phyloP scores from a whole-genome alignment of 352 stramenopile species.

The Phytophthora hybrid region DNA sequence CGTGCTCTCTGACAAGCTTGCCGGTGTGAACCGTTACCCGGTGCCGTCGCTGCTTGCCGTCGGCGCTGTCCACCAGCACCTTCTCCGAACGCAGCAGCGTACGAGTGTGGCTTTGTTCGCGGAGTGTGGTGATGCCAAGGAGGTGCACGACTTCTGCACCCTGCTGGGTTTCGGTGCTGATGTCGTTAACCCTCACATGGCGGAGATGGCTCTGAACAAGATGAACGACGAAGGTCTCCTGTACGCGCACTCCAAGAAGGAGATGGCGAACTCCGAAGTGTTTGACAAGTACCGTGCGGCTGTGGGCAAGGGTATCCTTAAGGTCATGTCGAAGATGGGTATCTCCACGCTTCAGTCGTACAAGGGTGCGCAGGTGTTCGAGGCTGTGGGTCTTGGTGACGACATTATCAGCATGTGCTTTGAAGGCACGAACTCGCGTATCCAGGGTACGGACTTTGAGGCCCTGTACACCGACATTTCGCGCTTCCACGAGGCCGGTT shows the following conservation, averaged over 20 bases:
- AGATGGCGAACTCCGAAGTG: constrained; percentile 65
- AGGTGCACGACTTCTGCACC: constrained; percentile 97
- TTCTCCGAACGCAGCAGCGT: constrained; percentile 94
- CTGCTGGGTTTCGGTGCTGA: constrained; percentile 96
- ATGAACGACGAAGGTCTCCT: constrained; percentile 94
- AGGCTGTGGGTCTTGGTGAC: constrained; percentile 93
- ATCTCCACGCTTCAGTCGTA: constrained; percentile 97
- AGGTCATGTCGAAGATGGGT: constrained; percentile 96
- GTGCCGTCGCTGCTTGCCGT: constrained; percentile 95
- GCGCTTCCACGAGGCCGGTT: constrained; percentile 92
- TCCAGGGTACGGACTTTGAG: constrained; percentile 95
- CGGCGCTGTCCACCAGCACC: constrained; percentile 96
- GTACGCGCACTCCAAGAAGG: constrained; percentile 66
- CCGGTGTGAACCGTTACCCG: constrained; percentile 88
- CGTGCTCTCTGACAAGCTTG: constrained; percentile 94
- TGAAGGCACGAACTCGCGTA: constrained; percentile 87
- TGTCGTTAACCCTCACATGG: constrained; percentile 96
- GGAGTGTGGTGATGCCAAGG: constrained; percentile 95
- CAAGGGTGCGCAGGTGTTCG: constrained; percentile 97
- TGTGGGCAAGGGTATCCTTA: constrained; percentile 76
- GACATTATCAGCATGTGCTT: constrained; percentile 93
- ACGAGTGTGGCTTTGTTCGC: constrained; percentile 92
- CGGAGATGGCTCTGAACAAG: constrained; percentile 95
- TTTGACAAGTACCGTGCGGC: constrained; percentile 75
- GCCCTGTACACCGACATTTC: constrained; percentile 96